Base-by-base conservation (phyloP, 495 filamentous ascomycete genomes). In the Cercophora newfieldiana region DNA sequence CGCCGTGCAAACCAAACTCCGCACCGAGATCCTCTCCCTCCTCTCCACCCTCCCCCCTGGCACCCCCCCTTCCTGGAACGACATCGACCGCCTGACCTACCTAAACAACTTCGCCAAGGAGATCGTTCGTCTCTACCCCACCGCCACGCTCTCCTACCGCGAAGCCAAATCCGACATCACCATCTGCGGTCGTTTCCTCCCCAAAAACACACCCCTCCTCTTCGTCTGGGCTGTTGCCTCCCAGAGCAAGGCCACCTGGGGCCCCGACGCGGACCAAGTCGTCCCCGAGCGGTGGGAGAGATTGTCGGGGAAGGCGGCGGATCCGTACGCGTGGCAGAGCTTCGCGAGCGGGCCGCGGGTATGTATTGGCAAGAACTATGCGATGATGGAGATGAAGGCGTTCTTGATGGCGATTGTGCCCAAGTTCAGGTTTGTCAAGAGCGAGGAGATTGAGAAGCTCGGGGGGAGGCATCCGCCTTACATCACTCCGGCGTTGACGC, bases 61-160 rank as follows among this genome's bases (percentile, higher is more conserved):
- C 21, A 29, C 61, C n/a, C 25, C 37, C 28, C 61, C 64, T 18
- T 50, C 47, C 12, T 67, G 67, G 28, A 26, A 47, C 3, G 68
- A 71, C 7, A 67, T 75, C 31, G 73, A 75, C 26, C n/a, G 31
- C 18, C 64, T 73, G 18, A 59, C 48, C 28, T 71, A 71, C 58
- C 61, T 73, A 14, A 68, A 72, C 63, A 72, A 73, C 21, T 75
- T 80, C 59, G 65, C 67, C 19, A 59, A 57, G 7, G 79, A 81
- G 53, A 66, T 78, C 14, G 49, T 78, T 6, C 68, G 79, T 7
- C 44, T 74, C 0, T 66, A 69, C 63, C 19, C 6, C 14, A 21
- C 10, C 62, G 72, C 69, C 5, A 50, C 67, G n/a, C 26, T 33
- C 8, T 62, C 54, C 7, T 68, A 64, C 44, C 70, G 72, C 58